A percentile compares a stretch with the other conserved stretches of the same genome.
Conservation (phyloP, 1,139 yeast genomes). For the Debaryomyces udenii region DNA sequence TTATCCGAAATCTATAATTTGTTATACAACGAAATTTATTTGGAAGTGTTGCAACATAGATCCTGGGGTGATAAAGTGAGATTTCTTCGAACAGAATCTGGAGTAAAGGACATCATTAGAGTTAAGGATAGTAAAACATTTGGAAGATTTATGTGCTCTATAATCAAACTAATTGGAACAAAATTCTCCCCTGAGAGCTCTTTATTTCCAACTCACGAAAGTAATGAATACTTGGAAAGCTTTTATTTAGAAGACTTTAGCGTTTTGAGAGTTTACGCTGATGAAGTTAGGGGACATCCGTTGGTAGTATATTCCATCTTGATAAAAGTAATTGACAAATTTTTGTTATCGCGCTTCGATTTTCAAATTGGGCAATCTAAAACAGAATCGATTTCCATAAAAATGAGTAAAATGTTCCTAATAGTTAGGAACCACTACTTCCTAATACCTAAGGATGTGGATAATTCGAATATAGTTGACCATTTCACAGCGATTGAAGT, state of each 20-base stretch:
- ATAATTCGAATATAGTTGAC: not conserved
- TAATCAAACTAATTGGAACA: slow-evolving; percentile 5
- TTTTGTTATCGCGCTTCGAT: slow-evolving; percentile 14
- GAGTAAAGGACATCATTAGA: slow-evolving; percentile 4
- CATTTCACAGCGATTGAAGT: slow-evolving; percentile 14
- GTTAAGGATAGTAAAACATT: slow-evolving; percentile 6
- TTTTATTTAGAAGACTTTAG: slow-evolving; percentile 31
- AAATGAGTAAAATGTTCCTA: slow-evolving; percentile 18
- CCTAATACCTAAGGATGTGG: slow-evolving; percentile 3
- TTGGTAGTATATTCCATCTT: slow-evolving; percentile 25
- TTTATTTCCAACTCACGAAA: slow-evolving; percentile 2
- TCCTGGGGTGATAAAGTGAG: slow-evolving; percentile 11
- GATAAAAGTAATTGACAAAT: slow-evolving; percentile 23
- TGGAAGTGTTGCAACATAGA: slow-evolving; percentile 11
- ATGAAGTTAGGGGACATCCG: slow-evolving; percentile 28
- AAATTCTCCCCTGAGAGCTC: not conserved
- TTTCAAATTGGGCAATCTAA: slow-evolving; percentile 2
- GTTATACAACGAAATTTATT: slow-evolving; percentile 18
- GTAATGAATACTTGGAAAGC: slow-evolving; percentile 1
- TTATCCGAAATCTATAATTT: slow-evolving; percentile 15
- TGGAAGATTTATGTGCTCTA: slow-evolving; percentile 8
- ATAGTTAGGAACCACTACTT: slow-evolving; percentile 14
- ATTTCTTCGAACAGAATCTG: not conserved
- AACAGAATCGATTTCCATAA: slow-evolving; percentile 1
- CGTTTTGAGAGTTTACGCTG: slow-evolving; percentile 30